Evolutionary conservation across 1,139 yeast species (phyloP).

Genomic region (Yamadazyma oceani): DNA sequence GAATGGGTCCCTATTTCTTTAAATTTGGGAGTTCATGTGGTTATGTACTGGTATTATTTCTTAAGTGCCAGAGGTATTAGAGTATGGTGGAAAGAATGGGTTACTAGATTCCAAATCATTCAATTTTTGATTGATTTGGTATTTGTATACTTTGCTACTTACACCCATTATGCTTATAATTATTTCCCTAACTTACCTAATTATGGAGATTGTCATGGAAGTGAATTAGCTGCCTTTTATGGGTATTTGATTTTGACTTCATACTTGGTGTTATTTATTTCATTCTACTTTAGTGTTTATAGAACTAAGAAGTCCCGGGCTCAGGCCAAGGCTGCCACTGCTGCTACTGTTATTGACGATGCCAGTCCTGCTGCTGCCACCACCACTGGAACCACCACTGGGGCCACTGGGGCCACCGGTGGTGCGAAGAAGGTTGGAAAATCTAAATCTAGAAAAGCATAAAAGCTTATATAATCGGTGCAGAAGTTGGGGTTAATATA

Average conservation of each 20-base stretch:
- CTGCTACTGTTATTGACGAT: conserved; percentile 8
- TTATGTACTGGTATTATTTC: conserved; percentile 98
- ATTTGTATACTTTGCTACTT: conserved; percentile 91
- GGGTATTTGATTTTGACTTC: conserved; percentile 90
- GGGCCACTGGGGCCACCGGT: conserved; percentile 11
- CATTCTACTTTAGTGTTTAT: conserved; percentile 89
- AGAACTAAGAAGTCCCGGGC: conserved; percentile 27
- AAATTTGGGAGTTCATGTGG: conserved; percentile 90
- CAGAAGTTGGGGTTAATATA: not conserved
- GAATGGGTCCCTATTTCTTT: conserved; percentile 94
- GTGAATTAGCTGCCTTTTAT: conserved; percentile 86
- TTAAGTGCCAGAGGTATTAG: conserved; percentile 89
- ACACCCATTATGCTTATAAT: conserved; percentile 67
- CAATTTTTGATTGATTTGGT: conserved; percentile 89
- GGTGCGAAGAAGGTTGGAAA: conserved; percentile 20
- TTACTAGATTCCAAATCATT: conserved; percentile 91
- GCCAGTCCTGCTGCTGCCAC: conserved; percentile 12
- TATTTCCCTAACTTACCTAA: conserved; percentile 70
- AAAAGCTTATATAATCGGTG: conserved; percentile 6
- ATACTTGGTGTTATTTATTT: conserved; percentile 86
- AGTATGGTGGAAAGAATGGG: conserved; percentile 99
- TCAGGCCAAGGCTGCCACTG: not conserved
- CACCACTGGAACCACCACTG: conserved; percentile 20
- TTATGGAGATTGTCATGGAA: conserved; percentile 87
- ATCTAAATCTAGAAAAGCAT: conserved; percentile 48